Conservation (phyloP, 805 yeast species). For the Hanseniaspora pseudoguilliermondii region DNA sequence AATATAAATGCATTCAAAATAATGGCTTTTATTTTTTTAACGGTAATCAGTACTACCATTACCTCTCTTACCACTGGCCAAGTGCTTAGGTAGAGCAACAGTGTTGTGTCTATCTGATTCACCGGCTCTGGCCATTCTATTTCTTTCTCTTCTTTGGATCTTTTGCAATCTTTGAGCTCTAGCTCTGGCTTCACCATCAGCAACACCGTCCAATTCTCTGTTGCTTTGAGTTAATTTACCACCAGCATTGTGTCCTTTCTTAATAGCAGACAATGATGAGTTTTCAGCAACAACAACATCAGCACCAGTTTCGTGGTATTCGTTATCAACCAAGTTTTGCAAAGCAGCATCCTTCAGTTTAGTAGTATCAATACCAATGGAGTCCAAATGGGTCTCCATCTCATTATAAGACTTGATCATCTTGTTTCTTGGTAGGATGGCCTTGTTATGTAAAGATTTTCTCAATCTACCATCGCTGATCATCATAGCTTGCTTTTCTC, state of each 20-base stretch:
- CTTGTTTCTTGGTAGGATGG: conserved; percentile 84
- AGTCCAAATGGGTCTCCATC: conserved; percentile 81
- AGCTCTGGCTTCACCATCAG: conserved; percentile 64
- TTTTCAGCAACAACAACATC: conserved; percentile 57
- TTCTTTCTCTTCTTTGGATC: conserved; percentile 85
- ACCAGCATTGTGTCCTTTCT: conserved; percentile 27
- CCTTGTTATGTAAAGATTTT: conserved; percentile 74
- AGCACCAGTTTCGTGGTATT: conserved; percentile 49
- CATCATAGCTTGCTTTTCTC: conserved; percentile 91
- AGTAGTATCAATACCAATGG: conserved; percentile 76
- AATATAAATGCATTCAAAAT: not conserved
- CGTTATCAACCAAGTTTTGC: conserved; percentile 28
- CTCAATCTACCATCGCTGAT: conserved; percentile 74
- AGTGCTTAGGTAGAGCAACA: conserved; percentile 80
- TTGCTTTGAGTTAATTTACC: conserved; percentile 49
- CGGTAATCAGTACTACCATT: conserved; percentile 86
- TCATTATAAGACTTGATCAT: conserved; percentile 58
- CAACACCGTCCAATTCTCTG: conserved; percentile 75
- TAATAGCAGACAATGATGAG: conserved; percentile 25
- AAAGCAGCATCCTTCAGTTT: conserved; percentile 45
- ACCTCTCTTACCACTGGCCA: conserved; percentile 94
- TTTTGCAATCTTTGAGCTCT: conserved; percentile 81
- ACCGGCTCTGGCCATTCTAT: conserved; percentile 83
- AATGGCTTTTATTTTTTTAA: conserved; percentile 26
- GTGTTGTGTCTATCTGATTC: conserved; percentile 89